Conservation (phyloP, 1,139 yeast genomes). For the Taphrina deformans region DNA sequence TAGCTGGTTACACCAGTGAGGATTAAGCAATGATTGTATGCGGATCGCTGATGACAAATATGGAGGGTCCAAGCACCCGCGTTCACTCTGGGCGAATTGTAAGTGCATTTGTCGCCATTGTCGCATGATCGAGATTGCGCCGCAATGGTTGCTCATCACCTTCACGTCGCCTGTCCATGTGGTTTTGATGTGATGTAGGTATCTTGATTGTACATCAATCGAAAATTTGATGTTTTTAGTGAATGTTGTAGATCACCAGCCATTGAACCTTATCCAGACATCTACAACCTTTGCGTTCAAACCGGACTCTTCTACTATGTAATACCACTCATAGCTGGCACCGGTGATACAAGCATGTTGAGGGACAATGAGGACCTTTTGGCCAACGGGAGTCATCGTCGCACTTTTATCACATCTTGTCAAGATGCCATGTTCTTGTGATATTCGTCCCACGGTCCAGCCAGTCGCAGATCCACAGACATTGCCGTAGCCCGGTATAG, state of each 20-base stretch:
- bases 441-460: slow-evolving; percentile 16
- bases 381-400: slow-evolving; percentile 53
- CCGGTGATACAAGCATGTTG: slow-evolving; percentile 78
- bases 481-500: slow-evolving; percentile 53
- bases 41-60: too few relatives aligned
- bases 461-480: slow-evolving; percentile 39
- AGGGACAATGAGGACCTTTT: slow-evolving; percentile 59
- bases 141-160: too few relatives aligned
- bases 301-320: slow-evolving; percentile 52
- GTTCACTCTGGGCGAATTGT: too few relatives aligned
- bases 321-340: slow-evolving; percentile 62
- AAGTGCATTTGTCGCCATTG: too few relatives aligned
- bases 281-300: slow-evolving; percentile 54
- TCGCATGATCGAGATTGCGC: too few relatives aligned
- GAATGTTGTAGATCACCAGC: slow-evolving; percentile 47
- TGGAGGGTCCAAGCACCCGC: too few relatives aligned
- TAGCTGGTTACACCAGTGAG: too few relatives aligned
- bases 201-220: neutral
- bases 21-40: too few relatives aligned
- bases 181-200: too few relatives aligned
- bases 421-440: slow-evolving; percentile 37
- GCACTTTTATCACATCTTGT: neutral
- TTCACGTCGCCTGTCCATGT: too few relatives aligned
- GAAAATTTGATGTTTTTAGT: too few relatives aligned
- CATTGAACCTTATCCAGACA: slow-evolving; percentile 71